Base-by-base conservation (phyloP, 352 stramenopile species). In the Sclerospora graminicola region DNA sequence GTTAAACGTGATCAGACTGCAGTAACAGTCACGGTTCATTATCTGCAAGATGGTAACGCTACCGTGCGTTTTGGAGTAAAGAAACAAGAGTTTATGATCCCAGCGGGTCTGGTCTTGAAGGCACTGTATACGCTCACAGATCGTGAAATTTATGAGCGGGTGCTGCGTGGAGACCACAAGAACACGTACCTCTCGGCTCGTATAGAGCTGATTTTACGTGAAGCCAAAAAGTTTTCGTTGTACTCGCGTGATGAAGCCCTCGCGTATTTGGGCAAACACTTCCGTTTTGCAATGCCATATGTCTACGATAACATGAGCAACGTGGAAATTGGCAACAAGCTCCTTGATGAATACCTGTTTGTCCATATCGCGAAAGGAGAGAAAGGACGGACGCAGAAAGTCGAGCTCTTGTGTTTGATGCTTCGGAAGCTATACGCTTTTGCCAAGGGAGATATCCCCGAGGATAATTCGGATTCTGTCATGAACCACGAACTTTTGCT, bases 11-110 rank as follows among this genome's bases (percentile, higher is more conserved):
- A 99, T 59, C 91, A 98, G 60, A 90, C 82, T 6, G 94, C 92
- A 7, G 82, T 98, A 31, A 99, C 95, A 0, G 93, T 99, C 34
- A 99, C 95, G 9, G 65, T 99, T 15, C 97, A 99, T 73, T 99
- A 99, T 64, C 66, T 99, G 14, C 95, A 90, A 18, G 97, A 97
- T 37, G 97, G 97, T 57, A 96, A 95, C 47, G 94, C 89, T 8
- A 98, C 80, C 0, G 65, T 99, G 26, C 89, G 96, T 40, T 98
- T 99, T 48, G 82, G 88, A n/a, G 83, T 98, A 14, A 68, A 82
- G 40, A 99, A 99, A 60, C 93, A 99, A 54, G 97, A 99, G 65
- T 99, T 98, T 67, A 89, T 99, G 64, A 79, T 99, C 18, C 97
- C 96, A 1, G 87, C 96, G 8, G 87, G 98, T 19, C 65, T 99